Evolutionary conservation across 805 yeast species (phyloP).

Genomic region (Peterozyma xylosa): DNA sequence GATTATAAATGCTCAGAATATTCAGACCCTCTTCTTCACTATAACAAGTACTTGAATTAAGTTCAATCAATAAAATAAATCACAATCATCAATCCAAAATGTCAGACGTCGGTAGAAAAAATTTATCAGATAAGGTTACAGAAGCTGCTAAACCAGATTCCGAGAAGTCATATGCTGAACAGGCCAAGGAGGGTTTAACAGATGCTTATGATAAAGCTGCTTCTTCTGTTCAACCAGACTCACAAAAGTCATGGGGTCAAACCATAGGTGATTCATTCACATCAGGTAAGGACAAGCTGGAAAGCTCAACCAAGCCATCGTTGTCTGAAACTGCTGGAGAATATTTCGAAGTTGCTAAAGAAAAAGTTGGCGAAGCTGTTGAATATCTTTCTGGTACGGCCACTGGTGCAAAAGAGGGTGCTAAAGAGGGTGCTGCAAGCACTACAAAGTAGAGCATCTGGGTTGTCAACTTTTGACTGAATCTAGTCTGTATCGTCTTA

Average conservation of each 20-base stretch:
- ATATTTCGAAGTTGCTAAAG: constrained; percentile 36
- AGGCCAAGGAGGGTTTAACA: constrained; percentile 66
- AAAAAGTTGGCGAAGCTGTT: constrained; percentile 46
- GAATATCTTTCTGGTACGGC: constrained; percentile 44
- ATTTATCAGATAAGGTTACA: constrained; percentile 56
- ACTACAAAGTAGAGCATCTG: neutral
- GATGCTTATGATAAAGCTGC: constrained; percentile 61
- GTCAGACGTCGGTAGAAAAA: constrained; percentile 60
- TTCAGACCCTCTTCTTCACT: no score
- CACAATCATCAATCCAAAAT: constrained; percentile 1
- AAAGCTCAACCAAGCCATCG: constrained; percentile 17
- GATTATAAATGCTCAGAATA: no score
- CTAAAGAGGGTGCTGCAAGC: constrained; percentile 17
- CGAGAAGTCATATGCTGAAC: constrained; percentile 54
- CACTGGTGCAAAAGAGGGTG: constrained; percentile 54
- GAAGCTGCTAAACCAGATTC: constrained; percentile 68
- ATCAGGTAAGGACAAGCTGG: constrained; percentile 47
- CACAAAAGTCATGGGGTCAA: constrained; percentile 65
- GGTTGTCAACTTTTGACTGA: no score
- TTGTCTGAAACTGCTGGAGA: constrained; percentile 32
- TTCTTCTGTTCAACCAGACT: constrained; percentile 52
- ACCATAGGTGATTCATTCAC: constrained; percentile 54
- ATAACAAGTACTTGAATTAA: no score
- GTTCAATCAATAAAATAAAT: neutral
- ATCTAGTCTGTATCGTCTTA: no score